Base-by-base conservation (phyloP, 2,329 filamentous ascomycete species). In the Fusarium redolens region DNA sequence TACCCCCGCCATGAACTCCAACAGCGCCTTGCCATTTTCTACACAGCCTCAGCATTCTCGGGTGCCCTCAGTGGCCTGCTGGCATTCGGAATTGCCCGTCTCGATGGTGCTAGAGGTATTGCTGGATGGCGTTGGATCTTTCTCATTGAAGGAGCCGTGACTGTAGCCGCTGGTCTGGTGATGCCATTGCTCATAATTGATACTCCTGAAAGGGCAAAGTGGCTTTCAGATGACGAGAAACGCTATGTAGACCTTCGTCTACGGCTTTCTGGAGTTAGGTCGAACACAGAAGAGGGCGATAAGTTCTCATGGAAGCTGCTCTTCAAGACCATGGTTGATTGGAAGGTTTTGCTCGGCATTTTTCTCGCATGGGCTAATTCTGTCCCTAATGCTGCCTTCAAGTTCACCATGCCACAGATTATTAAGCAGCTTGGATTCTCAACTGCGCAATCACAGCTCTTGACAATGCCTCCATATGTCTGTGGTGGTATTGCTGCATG, bases 61-160 rank as follows among this genome's bases (percentile, higher is more conserved):
- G 85, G 85, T 3, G 85, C 85, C 1, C 85, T 87, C 61, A 83
- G 81, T 0, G 85, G 85, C 0, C 79, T 87, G 4, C 75, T 87
- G 0, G 85, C 85, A 0, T 83, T 79, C 61, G 84, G 75, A 0
- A 86, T 87, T 47, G 79, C 81, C 12, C 78, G 82, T 37, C 83
- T 86, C 80, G 79, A 85, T 31, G 85, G 86, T 1, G 69, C 80
- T 4, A 78, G 82, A 4, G 83, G 83, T 0, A 74, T 84, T 3
- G 76, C 75, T 1, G 85, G 85, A 15, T 87, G 85, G 85, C 81
- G 84, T 47, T 88, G 86, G 86, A 87, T 88, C 48, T 89, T 89
- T 65, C 84, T 89, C 45, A 80, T 89, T 1, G 86, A 89, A 69
- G 87, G 87, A 4, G 71, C 83, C 0, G 57, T 81, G 7, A 85